Evolutionary conservation across 306 rosid species (phyloP).

Genomic region (Neltuma alba): DNA sequence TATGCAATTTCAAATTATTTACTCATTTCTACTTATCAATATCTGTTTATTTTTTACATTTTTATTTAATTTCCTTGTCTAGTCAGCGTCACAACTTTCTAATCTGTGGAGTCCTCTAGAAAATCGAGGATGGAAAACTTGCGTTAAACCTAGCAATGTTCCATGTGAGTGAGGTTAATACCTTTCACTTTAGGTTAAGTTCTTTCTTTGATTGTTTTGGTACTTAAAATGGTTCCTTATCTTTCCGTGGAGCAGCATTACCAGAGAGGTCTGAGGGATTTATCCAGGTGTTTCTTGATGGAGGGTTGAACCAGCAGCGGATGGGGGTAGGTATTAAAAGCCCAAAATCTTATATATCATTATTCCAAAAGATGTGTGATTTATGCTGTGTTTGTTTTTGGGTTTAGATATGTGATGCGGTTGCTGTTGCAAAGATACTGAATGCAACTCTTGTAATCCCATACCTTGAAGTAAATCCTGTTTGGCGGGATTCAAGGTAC

Average conservation of each 20-base stretch:
- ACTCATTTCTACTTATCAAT: conserved; percentile 10
- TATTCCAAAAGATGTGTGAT: not conserved
- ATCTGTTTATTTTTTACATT: conserved; percentile 4
- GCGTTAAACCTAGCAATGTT: conserved; percentile 49
- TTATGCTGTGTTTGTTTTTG: not conserved
- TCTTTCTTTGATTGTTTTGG: conserved; percentile 18
- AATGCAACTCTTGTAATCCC: conserved; percentile 79
- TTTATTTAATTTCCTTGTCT: conserved; percentile 26
- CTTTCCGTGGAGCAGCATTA: conserved; percentile 58
- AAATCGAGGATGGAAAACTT: conserved; percentile 70
- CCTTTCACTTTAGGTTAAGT: conserved; percentile 24
- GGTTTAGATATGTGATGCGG: conserved; percentile 17
- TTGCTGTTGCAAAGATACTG: conserved; percentile 52
- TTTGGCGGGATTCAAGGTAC: conserved; percentile 74
- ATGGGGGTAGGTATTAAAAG: conserved; percentile 84
- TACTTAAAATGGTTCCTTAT: conserved; percentile 21
- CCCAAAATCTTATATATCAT: not conserved
- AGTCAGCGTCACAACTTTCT: conserved; percentile 65
- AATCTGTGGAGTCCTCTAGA: conserved; percentile 76
- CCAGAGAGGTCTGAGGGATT: conserved; percentile 82
- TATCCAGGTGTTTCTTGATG: conserved; percentile 94
- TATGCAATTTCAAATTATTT: conserved; percentile 25
- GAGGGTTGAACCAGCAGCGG: conserved; percentile 98
- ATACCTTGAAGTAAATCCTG: conserved; percentile 60
- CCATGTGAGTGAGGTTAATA: conserved; percentile 58